phyloP scores from a whole-genome alignment of 164 flowering plant species.

The Vitis rotundifolia region DNA sequence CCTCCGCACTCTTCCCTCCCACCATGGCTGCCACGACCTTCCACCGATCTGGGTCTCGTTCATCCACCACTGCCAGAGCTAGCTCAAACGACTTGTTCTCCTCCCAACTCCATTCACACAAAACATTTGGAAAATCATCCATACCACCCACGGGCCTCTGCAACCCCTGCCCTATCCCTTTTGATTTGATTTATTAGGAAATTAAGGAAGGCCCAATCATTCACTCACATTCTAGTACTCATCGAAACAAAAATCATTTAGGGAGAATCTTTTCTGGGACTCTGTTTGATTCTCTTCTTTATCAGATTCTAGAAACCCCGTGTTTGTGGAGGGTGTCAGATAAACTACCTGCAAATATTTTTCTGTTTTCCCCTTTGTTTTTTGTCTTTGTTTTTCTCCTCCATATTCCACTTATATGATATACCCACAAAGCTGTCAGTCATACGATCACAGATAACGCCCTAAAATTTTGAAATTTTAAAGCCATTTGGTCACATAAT shows the following conservation, averaged over 20 bases:
- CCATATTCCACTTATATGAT: too few species aligned
- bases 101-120: conserved; percentile 69
- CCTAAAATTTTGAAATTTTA: too few species aligned
- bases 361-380: conserved; percentile 6
- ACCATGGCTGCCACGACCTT: conserved; percentile 58
- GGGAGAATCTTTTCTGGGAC: conserved; percentile 16
- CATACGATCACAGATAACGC: too few species aligned
- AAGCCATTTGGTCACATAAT: conserved; percentile 17
- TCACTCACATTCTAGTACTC: conserved; percentile 34
- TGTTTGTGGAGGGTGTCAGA: conserved; percentile 2
- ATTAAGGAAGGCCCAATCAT: conserved; percentile 12
- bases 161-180: background rate
- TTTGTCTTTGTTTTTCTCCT: background rate
- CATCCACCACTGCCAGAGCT: conserved; percentile 64
- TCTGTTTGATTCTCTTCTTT: conserved; percentile 15
- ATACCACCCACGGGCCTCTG: conserved; percentile 6
- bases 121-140: conserved; percentile 29
- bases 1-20: conserved; percentile 58
- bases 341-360: conserved; percentile 7
- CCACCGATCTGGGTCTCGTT: conserved; percentile 62
- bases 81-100: conserved; percentile 78
- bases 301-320: conserved; percentile 10
- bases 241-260: conserved; percentile 8
- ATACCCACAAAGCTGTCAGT: too few species aligned
- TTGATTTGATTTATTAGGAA: conserved; percentile 5